Base-by-base conservation (phyloP, 352 stramenopile genomes). In the Hyphochytrium catenoides region DNA sequence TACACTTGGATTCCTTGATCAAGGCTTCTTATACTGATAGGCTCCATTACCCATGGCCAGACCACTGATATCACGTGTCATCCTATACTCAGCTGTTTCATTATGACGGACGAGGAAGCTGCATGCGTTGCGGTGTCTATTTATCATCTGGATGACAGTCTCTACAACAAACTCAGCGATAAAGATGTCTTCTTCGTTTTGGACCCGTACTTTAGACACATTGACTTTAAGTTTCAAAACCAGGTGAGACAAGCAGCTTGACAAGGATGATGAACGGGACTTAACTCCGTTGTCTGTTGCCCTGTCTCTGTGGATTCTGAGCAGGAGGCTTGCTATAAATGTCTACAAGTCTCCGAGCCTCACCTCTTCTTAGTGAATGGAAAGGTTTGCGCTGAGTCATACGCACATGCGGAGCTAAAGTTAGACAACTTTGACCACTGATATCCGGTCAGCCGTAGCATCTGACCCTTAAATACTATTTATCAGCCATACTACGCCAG, bases 341-440 rank as follows among this genome's bases (percentile, higher is more conserved):
- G 36, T 24, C 11, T 43, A 8, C 36, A 43, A 19, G 36, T 43
- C 8, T 20, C 36, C 8, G 36, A 43, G 28, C 36, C 36, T 4
- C 36, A 43, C 30, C 30, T 43, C 11, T 43, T 43, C 30, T 22
- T 43, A 6, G 31, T 43, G 20, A 43, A 43, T 19, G 36, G 36
- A 15, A 18, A 43, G n/a, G 36, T 43, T 14, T 28, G 35, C 2
- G 36, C 36, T 3, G 26, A 35, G 6, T 43, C 36, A 23, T 43
- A 43, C 28, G 36, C 36, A 11, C 36, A 43, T 19, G 36, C 36
- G 11, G 36, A 36, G 15, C 26, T 43, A 5, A 28, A 43, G 6
- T 15, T 43, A 2, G 30, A 43, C n/a, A 43, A 43, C 21, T 43
- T 43, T 36, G 36, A 43, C n/a, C n/a, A n/a, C n/a, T n/a, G n/a